Conservation (phyloP, 202 grass and related monocot species). For the Zoysia matrella region DNA sequence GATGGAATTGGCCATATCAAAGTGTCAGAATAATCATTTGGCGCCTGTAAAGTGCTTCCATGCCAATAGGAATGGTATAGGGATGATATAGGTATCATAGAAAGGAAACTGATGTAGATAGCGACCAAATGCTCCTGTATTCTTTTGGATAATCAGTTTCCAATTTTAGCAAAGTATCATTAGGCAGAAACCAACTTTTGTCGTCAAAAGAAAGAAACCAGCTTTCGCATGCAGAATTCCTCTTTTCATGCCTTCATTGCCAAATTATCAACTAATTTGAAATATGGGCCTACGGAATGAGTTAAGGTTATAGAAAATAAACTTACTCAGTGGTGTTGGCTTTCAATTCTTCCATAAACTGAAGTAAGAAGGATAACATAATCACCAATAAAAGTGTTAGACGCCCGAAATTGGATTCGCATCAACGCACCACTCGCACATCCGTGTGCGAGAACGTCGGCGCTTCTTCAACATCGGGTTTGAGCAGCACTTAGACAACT, state of each 20-base stretch:
- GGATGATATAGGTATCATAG: conserved; percentile 49
- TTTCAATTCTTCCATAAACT: not conserved
- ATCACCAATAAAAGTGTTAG: not conserved
- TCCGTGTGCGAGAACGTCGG: no score
- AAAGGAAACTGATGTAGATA: conserved; percentile 41
- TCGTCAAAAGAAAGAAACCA: not conserved
- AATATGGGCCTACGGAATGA: no score
- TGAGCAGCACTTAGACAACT: no score
- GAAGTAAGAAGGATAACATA: not conserved
- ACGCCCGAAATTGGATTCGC: no score
- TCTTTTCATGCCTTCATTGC: no score
- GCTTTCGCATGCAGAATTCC: no score
- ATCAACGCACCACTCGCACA: no score
- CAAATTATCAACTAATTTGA: no score
- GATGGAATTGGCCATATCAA: conserved; percentile 39
- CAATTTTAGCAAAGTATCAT: conserved; percentile 28
- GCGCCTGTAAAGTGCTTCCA: conserved; percentile 42
- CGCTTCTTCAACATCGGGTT: no score
- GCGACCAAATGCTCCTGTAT: conserved; percentile 44
- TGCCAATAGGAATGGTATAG: conserved; percentile 46
- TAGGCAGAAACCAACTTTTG: not conserved
- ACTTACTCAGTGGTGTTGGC: not conserved
- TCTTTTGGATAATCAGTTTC: conserved; percentile 43
- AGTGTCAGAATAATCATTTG: conserved; percentile 42
- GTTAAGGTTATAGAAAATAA: no score